Conservation (phyloP, 345 rosid genomes). For the Kandelia obovata region DNA sequence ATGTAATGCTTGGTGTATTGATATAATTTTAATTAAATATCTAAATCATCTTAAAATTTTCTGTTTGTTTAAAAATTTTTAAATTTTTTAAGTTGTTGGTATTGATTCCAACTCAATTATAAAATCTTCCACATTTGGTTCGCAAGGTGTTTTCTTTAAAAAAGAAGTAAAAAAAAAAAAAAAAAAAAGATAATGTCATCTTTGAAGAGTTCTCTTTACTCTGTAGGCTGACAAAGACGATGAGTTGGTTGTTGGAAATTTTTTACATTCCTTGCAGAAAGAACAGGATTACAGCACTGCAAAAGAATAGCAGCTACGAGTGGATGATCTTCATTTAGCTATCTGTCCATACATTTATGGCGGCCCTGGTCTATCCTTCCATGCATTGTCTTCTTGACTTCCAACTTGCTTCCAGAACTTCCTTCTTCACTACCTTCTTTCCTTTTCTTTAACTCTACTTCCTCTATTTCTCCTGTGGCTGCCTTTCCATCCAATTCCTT, state of each 20-base stretch:
- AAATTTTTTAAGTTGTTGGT: too few relatives aligned
- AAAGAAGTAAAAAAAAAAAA: too few relatives aligned
- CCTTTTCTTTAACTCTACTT: conserved; percentile 23
- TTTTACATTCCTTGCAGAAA: neutral
- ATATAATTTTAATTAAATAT: too few relatives aligned
- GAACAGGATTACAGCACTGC: conserved; percentile 9
- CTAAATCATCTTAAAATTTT: too few relatives aligned
- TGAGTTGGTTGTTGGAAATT: neutral
- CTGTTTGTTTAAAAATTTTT: too few relatives aligned
- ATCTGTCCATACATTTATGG: conserved; percentile 37
- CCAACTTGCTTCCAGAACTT: conserved; percentile 26
- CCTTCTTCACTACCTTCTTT: conserved; percentile 32
- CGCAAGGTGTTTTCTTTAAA: too few relatives aligned
- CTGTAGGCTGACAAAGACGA: neutral
- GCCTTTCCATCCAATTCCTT: conserved; percentile 25
- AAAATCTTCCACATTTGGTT: too few relatives aligned
- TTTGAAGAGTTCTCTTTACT: neutral
- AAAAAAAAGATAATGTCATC: too few relatives aligned
- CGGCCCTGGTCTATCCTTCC: conserved; percentile 36
- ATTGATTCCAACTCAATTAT: too few relatives aligned
- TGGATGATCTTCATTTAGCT: neutral
- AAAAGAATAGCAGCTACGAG: neutral
- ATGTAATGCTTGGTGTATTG: too few relatives aligned
- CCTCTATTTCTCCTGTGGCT: conserved; percentile 31
- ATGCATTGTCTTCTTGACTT: conserved; percentile 26